Base-by-base conservation (phyloP, 352 stramenopile species). In the Thraustochytrium sp. region DNA sequence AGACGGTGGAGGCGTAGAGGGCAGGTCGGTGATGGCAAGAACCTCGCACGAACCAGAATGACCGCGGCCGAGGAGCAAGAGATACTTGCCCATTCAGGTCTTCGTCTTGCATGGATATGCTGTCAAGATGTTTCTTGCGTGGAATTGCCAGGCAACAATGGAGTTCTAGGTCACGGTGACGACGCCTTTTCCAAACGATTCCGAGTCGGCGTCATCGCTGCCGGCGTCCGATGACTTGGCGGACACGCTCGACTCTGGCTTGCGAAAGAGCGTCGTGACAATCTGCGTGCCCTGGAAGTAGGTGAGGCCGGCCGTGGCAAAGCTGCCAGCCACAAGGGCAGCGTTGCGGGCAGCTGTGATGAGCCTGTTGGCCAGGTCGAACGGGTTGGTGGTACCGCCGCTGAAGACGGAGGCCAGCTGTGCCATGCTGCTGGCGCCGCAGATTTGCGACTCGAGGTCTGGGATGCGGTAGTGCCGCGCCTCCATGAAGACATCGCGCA, bases 401-500 rank as follows among this genome's bases (percentile, higher is more conserved):
- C 23, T 44, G 23, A 72, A 72, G 34, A 72, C 34, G 34, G 59
- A 11, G 9, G 59, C 59, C 5, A 72, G 4, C 38, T 72, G 16
- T 13, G 59, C 59, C 59, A 72, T 9, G 4, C 9, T 72, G 59
- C 38, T 72, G 59, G 59, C 59, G 1, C 59, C 59, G 59, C 59
- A 72, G 18, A n/a, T n/a, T n/a, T 72, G 59, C 8, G 34, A 42
- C 38, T 72, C 34, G 8, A 72, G n/a, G 8, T 72, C 59, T 23
- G 59, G 59, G 38, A 72, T 72, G 8, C 42, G 59, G n/a, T 44
- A 72, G 38, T 72, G 38, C 9, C 38, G 59, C 38, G 59, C 59
- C n/a, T 72, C 59, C 59, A 72, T 72, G 59, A 72, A 72, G n/a
- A 72, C 42, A 38, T 72, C 59, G 0, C 59, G 59, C 59, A 72